phyloP scores from a whole-genome alignment of 352 stramenopile genomes.

The Globisporangium spiculum region DNA sequence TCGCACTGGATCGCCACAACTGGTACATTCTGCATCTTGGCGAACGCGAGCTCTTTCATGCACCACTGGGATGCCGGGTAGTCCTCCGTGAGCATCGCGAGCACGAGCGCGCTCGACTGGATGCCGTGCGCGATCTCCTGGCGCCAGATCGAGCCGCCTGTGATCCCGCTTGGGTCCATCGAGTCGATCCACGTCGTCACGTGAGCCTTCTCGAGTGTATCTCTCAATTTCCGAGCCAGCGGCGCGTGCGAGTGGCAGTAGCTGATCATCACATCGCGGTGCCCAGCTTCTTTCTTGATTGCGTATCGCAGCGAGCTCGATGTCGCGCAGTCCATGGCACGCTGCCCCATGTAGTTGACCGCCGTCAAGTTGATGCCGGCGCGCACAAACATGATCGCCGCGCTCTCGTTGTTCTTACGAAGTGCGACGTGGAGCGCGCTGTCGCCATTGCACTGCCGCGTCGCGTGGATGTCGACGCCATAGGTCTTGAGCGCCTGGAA shows the following conservation, averaged over 20 bases:
- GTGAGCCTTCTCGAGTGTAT: conserved; percentile 62
- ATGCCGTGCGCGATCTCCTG: conserved; percentile 82
- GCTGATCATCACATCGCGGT: conserved; percentile 87
- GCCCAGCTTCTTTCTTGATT: conserved; percentile 81
- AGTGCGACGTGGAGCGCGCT: conserved; percentile 74
- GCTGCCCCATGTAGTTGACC: conserved; percentile 58
- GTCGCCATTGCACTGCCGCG: conserved; percentile 58
- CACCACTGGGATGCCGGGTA: conserved; percentile 81
- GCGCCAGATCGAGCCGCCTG: conserved; percentile 71
- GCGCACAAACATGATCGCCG: conserved; percentile 64
- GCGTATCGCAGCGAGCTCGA: conserved; percentile 72
- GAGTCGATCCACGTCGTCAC: conserved; percentile 86
- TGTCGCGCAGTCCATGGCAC: conserved; percentile 68
- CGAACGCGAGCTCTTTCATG: conserved; percentile 86
- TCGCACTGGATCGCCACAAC: conserved; percentile 85
- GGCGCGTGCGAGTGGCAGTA: conserved; percentile 78
- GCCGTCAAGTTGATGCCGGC: conserved; percentile 64
- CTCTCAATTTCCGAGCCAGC: conserved; percentile 63
- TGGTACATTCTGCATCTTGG: conserved; percentile 80
- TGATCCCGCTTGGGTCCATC: conserved; percentile 82
- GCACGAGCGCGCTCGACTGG: conserved; percentile 64
- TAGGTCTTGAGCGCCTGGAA: conserved; percentile 49
- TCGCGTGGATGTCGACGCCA: conserved; percentile 55
- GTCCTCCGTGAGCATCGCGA: conserved; percentile 71
- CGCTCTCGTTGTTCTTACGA: conserved; percentile 63